Conservation (phyloP, 495 filamentous ascomycete genomes). For the Talaromyces stipitatus region DNA sequence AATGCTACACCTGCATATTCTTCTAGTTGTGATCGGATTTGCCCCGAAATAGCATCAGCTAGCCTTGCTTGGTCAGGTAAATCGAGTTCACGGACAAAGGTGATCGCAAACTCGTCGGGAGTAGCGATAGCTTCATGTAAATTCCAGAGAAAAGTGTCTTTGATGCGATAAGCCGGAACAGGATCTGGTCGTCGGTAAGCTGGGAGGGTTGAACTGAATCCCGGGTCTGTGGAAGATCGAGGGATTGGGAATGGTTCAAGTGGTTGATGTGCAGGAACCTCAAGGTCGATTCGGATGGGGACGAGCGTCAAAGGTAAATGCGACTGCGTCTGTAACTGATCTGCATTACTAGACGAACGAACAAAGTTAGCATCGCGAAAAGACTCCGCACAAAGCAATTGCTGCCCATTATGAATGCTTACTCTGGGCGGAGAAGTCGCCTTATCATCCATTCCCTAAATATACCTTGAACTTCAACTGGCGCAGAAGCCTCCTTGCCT, state of each 20-base stretch:
- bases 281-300: slow-evolving; percentile 92
- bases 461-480: slow-evolving; percentile 80
- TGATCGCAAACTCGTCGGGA: slow-evolving; percentile 86
- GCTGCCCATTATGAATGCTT: slow-evolving; percentile 11
- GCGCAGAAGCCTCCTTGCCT: slow-evolving; percentile 72
- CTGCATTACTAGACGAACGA: slow-evolving; percentile 25
- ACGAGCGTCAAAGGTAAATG: slow-evolving; percentile 83
- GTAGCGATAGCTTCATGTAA: slow-evolving; percentile 90
- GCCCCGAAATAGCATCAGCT: slow-evolving; percentile 74
- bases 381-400: background rate
- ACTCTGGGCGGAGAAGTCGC: slow-evolving; percentile 48
- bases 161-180: slow-evolving; percentile 74
- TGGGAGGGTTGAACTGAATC: slow-evolving; percentile 56
- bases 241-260: slow-evolving; percentile 63
- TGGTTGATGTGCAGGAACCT: slow-evolving; percentile 74
- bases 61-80: slow-evolving; percentile 64
- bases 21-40: slow-evolving; percentile 91
- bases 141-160: slow-evolving; percentile 96
- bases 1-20: slow-evolving; percentile 93
- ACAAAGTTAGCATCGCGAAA: slow-evolving; percentile 11
- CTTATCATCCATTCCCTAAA: slow-evolving; percentile 95
- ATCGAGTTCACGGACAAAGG: slow-evolving; percentile 90
- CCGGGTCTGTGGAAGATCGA: slow-evolving; percentile 50
- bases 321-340: slow-evolving; percentile 76
- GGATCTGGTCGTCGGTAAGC: slow-evolving; percentile 71